Conservation (phyloP, 768 basidiomycete species). For the Lentinula sp. region DNA sequence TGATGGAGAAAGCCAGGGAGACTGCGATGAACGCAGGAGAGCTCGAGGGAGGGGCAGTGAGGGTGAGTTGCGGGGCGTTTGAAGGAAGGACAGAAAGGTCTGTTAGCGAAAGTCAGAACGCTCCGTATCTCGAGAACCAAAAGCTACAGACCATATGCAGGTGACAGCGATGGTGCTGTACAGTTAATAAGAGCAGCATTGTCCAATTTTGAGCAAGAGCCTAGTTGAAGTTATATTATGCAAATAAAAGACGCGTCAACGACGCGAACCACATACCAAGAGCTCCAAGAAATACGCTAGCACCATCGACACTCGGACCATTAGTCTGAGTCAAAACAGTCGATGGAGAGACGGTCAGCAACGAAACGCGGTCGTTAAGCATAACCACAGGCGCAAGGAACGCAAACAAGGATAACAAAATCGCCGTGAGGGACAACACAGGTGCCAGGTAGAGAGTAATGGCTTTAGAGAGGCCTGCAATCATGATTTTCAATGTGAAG, state of each 20-base stretch:
- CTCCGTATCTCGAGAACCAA: neutral
- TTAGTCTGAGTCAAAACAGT: conserved; percentile 28
- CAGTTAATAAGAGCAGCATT: conserved; percentile 50
- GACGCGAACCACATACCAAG: conserved; percentile 40
- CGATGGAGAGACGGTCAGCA: conserved; percentile 61
- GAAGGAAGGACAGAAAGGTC: conserved; percentile 61
- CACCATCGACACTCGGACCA: conserved; percentile 47
- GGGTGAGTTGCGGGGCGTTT: conserved; percentile 46
- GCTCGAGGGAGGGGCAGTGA: conserved; percentile 55
- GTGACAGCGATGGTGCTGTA: conserved; percentile 46
- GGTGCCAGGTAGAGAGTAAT: conserved; percentile 65
- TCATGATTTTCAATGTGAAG: conserved; percentile 41
- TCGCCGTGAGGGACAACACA: conserved; percentile 56
- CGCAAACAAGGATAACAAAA: conserved; percentile 60
- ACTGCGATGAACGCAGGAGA: conserved; percentile 62
- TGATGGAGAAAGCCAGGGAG: conserved; percentile 45
- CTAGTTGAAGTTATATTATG: conserved; percentile 25
- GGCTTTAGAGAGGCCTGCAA: conserved; percentile 64
- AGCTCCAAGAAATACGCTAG: conserved; percentile 59
- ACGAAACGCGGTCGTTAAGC: conserved; percentile 55
- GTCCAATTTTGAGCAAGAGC: conserved; percentile 57
- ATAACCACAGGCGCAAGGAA: conserved; percentile 62
- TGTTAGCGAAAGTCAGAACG: conserved; percentile 18
- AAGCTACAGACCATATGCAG: conserved; percentile 50
- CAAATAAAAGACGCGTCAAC: neutral